Base-by-base conservation (phyloP, 176 grass and related monocot genomes). In the Thinopyrum elongatum region DNA sequence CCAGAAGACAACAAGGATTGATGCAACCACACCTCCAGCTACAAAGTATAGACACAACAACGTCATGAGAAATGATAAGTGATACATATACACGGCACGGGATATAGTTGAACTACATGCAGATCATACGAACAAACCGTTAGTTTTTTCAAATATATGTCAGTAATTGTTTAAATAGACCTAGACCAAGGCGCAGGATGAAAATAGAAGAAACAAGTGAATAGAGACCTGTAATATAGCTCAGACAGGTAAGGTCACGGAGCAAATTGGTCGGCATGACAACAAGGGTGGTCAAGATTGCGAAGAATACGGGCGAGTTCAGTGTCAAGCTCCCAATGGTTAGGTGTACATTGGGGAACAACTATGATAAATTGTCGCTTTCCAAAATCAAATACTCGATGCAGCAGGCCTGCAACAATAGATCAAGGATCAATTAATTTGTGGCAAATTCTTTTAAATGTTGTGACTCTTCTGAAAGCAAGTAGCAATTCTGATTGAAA, bases 341-440 rank as follows among this genome's bases (percentile, higher is more conserved):
- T 21, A 69, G 19, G 66, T 69, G 66, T 34, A 10, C 66, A 69
- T 69, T 69, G 95, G 87, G 78, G 79, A 98, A 31, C 30, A 31
- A 31, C 30, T 31, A 2, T 31, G 30, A 31, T 31, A 31, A 3
- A 31, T 31, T 31, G 58, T 98, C 95, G 33, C 95, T 86, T 78
- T 98, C 95, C 44, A 98, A 81, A 68, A 98, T 98, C 35, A 98
- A 78, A 83, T 98, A 98, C n/a, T n/a, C n/a, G n/a, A n/a, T n/a
- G n/a, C n/a, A n/a, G n/a, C n/a, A n/a, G n/a, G n/a, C n/a, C n/a
- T 98, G 88, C 12, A 8, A 88, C 42, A 69, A 55, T 0, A 85
- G 12, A 85, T 77, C 35, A 76, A 62, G 21, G 31, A 49, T 57
- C 35, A 84, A 67, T 76, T 69, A 28, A 8, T 74, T 72, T 6